Evolutionary conservation across 2,329 filamentous ascomycete species (phyloP).

Genomic region (Arthroderma sp.): DNA sequence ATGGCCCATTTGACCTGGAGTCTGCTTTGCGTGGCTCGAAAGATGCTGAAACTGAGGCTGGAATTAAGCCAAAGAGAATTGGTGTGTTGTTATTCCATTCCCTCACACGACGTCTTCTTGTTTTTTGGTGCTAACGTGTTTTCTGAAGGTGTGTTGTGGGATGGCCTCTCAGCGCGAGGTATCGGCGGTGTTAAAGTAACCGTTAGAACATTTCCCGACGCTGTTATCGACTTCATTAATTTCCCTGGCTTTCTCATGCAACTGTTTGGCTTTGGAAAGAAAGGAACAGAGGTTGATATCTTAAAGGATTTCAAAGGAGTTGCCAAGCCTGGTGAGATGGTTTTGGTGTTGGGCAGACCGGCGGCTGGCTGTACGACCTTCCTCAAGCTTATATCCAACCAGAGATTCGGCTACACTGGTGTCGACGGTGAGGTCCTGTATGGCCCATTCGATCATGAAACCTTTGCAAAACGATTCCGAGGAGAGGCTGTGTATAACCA

Average conservation of each 20-base stretch:
- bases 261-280: conserved; percentile 52
- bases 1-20: conserved; percentile 62
- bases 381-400: conserved; percentile 70
- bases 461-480: conserved; percentile 58
- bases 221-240: conserved; percentile 65
- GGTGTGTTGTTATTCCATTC: conserved; percentile 23
- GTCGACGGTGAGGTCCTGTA: conserved; percentile 61
- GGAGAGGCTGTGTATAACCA: conserved; percentile 78
- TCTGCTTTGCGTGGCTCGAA: conserved; percentile 56
- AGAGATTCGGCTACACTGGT: conserved; percentile 61
- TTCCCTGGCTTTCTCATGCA: conserved; percentile 51
- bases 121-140: conserved; percentile 1
- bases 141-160: conserved; percentile 54
- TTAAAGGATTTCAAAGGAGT: conserved; percentile 51
- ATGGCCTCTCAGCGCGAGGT: conserved; percentile 61
- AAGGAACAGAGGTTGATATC: conserved; percentile 59
- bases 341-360: conserved; percentile 65
- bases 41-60: conserved; percentile 58
- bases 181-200: conserved; percentile 62
- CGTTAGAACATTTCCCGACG: conserved; percentile 62
- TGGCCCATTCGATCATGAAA: conserved; percentile 56
- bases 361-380: conserved; percentile 66
- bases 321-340: conserved; percentile 74
- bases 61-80: conserved; percentile 68
- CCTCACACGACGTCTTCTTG: neutral